These are phyloP conservation scores for Russula sp. DNA, from an alignment of 768 basidiomycete species.

Conservation along the genomic window DNA sequence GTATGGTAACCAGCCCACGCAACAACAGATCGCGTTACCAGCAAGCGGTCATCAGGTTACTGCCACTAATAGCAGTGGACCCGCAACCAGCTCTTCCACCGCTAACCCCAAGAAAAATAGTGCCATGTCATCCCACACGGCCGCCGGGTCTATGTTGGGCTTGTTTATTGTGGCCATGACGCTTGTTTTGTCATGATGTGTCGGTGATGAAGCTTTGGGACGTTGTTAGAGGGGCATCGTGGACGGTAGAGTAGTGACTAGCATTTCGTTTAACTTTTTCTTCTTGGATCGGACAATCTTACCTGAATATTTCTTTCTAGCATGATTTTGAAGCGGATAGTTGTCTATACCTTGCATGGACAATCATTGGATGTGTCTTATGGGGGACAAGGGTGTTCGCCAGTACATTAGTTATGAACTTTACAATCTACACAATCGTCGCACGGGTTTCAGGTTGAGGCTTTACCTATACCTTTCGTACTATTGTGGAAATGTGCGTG, in stretches of 20 bases:
- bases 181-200: background rate
- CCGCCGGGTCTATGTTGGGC: background rate
- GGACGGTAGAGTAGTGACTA: background rate
- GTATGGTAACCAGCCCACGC: background rate
- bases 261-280: background rate
- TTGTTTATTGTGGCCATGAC: background rate
- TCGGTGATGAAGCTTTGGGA: background rate
- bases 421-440: background rate
- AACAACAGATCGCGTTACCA: background rate
- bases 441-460: too few relatives aligned
- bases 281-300: background rate
- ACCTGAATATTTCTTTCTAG: background rate
- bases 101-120: background rate
- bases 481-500: background rate
- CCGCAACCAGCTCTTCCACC: background rate
- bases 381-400: background rate
- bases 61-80: background rate
- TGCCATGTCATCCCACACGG: background rate
- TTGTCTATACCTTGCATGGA: background rate
- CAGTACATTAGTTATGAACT: background rate
- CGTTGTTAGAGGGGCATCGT: background rate
- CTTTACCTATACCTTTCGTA: background rate
- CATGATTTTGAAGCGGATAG: background rate
- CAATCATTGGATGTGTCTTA: background rate
- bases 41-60: background rate